A percentile compares a stretch with the other conserved stretches of the same genome.
These are phyloP conservation scores for Musa acuminata DNA, from an alignment of 176 grass and related monocot genomes.

Conservation along the genomic window DNA sequence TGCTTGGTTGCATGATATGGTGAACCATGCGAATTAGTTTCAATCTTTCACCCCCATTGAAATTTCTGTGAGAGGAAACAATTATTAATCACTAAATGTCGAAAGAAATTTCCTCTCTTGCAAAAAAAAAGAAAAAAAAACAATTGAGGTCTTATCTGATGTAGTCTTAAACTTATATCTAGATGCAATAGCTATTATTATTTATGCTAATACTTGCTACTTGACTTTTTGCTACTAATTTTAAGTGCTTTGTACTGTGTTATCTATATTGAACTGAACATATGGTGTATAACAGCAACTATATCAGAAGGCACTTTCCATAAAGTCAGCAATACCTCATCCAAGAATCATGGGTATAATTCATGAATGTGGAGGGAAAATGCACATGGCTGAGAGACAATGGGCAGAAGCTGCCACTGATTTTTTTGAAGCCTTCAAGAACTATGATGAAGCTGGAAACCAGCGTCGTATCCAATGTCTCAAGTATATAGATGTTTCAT, in stretches of 20 bases:
- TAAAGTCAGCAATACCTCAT: slow-evolving; percentile 98
- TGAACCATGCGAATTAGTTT: too few relatives aligned
- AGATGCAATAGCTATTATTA: not conserved
- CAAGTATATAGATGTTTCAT: slow-evolving; percentile 43
- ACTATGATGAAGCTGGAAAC: slow-evolving; percentile 99
- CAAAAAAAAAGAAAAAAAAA: too few relatives aligned
- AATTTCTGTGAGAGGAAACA: too few relatives aligned
- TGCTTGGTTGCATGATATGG: too few relatives aligned
- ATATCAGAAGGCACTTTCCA: slow-evolving; percentile 89
- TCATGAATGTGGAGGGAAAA: slow-evolving; percentile 99
- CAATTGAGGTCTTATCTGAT: too few relatives aligned
- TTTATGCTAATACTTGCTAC: not conserved
- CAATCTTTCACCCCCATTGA: too few relatives aligned
- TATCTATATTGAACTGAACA: too few relatives aligned
- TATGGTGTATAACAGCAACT: slow-evolving; percentile 46
- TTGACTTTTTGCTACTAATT: not conserved
- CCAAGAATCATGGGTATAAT: slow-evolving; percentile 99
- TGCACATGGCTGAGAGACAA: slow-evolving; percentile 98
- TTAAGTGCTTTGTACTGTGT: too few relatives aligned
- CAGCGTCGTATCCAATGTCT: slow-evolving; percentile 87
- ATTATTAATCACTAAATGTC: too few relatives aligned
- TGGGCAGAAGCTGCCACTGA: slow-evolving; percentile 90
- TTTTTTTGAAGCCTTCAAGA: slow-evolving; percentile 99
- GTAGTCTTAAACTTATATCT: too few relatives aligned
- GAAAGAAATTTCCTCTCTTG: too few relatives aligned